phyloP scores from a whole-genome alignment of 345 rosid genomes.

The Gossypium ekmanianum region DNA sequence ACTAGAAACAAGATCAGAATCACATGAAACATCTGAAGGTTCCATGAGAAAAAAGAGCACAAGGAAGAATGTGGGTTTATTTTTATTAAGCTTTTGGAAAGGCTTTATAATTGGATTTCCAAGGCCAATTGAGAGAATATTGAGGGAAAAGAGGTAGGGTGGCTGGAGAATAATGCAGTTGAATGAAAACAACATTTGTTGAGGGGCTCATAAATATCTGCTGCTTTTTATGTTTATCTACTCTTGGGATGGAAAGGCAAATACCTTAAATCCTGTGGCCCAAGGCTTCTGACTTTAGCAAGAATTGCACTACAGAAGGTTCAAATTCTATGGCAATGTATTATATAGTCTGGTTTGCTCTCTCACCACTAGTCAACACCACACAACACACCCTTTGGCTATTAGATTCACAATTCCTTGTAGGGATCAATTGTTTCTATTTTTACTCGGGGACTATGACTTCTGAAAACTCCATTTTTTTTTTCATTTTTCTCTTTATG shows the following conservation, averaged over 20 bases:
- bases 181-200: constrained; percentile 65
- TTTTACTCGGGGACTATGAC: constrained; percentile 16
- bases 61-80: constrained; percentile 16
- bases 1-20: constrained; percentile 31
- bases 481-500: background rate
- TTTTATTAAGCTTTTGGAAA: constrained; percentile 7
- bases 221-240: constrained; percentile 54
- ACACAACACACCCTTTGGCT: constrained; percentile 11
- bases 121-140: constrained; percentile 24
- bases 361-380: constrained; percentile 36
- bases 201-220: constrained; percentile 48
- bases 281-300: constrained; percentile 43
- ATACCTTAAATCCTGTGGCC: constrained; percentile 67
- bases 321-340: constrained; percentile 44
- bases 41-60: constrained; percentile 27
- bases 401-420: constrained; percentile 18
- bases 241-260: constrained; percentile 43
- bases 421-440: constrained; percentile 19
- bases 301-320: constrained; percentile 52
- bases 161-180: constrained; percentile 74
- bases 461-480: background rate
- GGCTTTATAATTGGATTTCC: constrained; percentile 26
- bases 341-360: constrained; percentile 30
- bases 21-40: constrained; percentile 26
- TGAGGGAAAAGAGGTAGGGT: constrained; percentile 31